Conservation (phyloP, 768 basidiomycete species). For the Psilocybe subaeruginosa region DNA sequence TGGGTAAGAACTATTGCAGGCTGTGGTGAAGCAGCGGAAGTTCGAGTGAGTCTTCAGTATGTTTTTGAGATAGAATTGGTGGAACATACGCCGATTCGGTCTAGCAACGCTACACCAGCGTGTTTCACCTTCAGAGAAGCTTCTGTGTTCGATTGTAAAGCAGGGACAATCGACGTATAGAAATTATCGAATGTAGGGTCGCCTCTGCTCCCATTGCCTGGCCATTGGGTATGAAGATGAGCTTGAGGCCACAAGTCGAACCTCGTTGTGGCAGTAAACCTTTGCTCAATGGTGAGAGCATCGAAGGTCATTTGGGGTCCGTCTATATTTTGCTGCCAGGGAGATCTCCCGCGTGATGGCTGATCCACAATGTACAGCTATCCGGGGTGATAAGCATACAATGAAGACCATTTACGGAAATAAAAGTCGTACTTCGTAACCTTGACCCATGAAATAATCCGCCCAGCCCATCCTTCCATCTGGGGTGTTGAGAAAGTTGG, state of each 20-base stretch:
- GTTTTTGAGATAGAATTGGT: no score
- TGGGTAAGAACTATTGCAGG: conserved; percentile 52
- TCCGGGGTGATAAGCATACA: neutral
- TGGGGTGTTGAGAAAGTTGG: conserved; percentile 55
- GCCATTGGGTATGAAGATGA: conserved; percentile 52
- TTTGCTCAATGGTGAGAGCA: conserved; percentile 37
- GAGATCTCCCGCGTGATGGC: conserved; percentile 47
- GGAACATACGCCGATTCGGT: conserved; percentile 48
- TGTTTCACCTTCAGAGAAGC: conserved; percentile 39
- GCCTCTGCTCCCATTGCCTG: conserved; percentile 49
- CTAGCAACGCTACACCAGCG: conserved; percentile 46
- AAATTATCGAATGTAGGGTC: conserved; percentile 49
- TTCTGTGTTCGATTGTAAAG: conserved; percentile 37
- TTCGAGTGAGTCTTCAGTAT: no score
- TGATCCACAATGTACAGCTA: conserved; percentile 51
- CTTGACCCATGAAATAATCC: conserved; percentile 53
- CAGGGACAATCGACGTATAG: conserved; percentile 45
- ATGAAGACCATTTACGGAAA: no score
- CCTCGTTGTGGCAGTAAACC: neutral
- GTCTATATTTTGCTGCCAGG: conserved; percentile 42
- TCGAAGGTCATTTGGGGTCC: conserved; percentile 34
- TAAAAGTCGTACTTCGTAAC: conserved; percentile 44
- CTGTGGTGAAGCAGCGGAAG: conserved; percentile 22
- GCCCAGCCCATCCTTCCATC: conserved; percentile 59
- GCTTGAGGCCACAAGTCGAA: conserved; percentile 50